A percentile compares a stretch with the other conserved stretches of the same genome.
phyloP scores from a whole-genome alignment of 768 basidiomycete species.

The Agrocybe pediades region DNA sequence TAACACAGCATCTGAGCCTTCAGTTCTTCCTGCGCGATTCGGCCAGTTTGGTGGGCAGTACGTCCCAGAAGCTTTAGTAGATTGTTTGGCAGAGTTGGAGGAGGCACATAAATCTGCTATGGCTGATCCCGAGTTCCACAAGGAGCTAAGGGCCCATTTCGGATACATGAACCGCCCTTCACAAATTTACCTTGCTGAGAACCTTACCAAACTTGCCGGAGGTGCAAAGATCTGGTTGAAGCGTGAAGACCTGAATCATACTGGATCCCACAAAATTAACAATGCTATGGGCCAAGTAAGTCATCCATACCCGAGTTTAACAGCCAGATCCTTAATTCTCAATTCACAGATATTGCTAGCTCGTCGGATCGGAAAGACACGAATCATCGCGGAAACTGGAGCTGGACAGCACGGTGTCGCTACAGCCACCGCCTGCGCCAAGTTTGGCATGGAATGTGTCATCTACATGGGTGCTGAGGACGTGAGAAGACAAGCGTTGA shows the following conservation, averaged over 20 bases:
- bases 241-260: slow-evolving; percentile 97
- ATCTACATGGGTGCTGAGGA: slow-evolving; percentile 99
- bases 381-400: slow-evolving; percentile 98
- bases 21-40: slow-evolving; percentile 77
- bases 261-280: slow-evolving; percentile 99
- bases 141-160: slow-evolving; percentile 85
- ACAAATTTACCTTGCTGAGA: slow-evolving; percentile 87
- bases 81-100: slow-evolving; percentile 88
- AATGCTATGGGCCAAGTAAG: slow-evolving; percentile 94
- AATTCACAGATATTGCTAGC: slow-evolving; percentile 81
- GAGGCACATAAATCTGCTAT: slow-evolving; percentile 87
- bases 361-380: slow-evolving; percentile 89
- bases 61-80: slow-evolving; percentile 95
- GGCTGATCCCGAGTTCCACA: slow-evolving; percentile 88
- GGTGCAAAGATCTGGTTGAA: slow-evolving; percentile 99
- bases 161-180: slow-evolving; percentile 96
- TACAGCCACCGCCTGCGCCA: slow-evolving; percentile 96
- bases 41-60: slow-evolving; percentile 97
- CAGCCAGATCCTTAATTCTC: neutral
- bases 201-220: slow-evolving; percentile 85
- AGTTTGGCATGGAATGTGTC: slow-evolving; percentile 92
- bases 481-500: slow-evolving; percentile 92
- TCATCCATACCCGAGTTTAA: neutral
- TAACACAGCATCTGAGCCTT: slow-evolving; percentile 34
- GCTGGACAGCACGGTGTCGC: slow-evolving; percentile 99